phyloP scores from a whole-genome alignment of 2,329 filamentous ascomycete species.

The Calonectria pteridis region DNA sequence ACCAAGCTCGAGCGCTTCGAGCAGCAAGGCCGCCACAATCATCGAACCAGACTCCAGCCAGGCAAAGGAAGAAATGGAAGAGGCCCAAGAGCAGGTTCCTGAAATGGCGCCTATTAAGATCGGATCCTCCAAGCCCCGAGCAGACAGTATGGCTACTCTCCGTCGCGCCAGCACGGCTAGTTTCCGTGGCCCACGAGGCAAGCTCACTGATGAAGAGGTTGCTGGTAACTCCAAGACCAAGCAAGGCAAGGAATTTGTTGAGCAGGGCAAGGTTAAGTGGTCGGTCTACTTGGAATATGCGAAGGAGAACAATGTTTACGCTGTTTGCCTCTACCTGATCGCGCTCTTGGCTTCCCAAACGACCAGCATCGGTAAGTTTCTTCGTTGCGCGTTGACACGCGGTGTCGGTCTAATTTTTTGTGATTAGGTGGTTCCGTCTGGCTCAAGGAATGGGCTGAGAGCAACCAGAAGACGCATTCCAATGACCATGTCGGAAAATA shows the following conservation, averaged over 20 bases:
- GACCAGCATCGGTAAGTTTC: constrained; percentile 77
- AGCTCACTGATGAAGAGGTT: constrained; percentile 86
- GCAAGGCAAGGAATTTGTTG: constrained; percentile 87
- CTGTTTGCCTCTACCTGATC: constrained; percentile 83
- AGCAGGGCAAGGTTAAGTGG: constrained; percentile 99
- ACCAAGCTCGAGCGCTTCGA: constrained; percentile 58
- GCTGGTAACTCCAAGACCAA: constrained; percentile 79
- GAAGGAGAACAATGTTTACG: constrained; percentile 89
- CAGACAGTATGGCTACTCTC: constrained; percentile 82
- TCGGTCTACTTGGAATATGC: constrained; percentile 92
- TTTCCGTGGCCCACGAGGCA: constrained; percentile 87
- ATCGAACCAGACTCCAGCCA: constrained; percentile 64
- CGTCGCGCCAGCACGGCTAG: constrained; percentile 92
- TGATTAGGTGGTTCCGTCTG: constrained; percentile 81
- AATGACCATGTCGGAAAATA: constrained; percentile 89
- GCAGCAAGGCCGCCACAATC: constrained; percentile 69
- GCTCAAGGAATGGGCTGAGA: constrained; percentile 93
- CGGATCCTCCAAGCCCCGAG: constrained; percentile 66
- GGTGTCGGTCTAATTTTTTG: constrained; percentile 11
- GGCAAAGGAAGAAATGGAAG: constrained; percentile 77
- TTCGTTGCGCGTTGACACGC: no score
- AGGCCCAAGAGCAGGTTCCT: constrained; percentile 82
- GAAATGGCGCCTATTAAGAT: constrained; percentile 81
- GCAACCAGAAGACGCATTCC: constrained; percentile 74
- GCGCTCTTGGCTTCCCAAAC: constrained; percentile 85